Base-by-base conservation (phyloP, 2,329 filamentous ascomycete species). In the Claviceps sp. region DNA sequence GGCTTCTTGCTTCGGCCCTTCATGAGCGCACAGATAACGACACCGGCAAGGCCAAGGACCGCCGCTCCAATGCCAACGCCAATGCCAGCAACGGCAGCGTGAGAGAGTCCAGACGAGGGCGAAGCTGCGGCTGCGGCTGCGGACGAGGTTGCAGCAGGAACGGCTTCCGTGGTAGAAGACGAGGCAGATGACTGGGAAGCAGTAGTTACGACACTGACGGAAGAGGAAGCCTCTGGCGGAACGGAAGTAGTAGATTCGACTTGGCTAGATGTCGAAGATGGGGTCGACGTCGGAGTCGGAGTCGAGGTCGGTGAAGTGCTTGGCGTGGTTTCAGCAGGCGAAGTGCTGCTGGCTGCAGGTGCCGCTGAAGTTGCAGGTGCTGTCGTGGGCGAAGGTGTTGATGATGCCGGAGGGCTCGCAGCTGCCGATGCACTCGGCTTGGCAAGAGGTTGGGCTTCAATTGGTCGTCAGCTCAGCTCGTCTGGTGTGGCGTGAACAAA, bases 71-170 rank as follows among this genome's bases (percentile, higher is more conserved):
- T 66, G 44, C 72, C 73, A 45, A 75, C 66, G 34, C 72, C 74
- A 52, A 79, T 74, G 8, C 76, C 76, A 44, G 70, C 70, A 53
- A 75, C 70, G 11, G 70, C 73, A 6, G 68, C 69, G 3, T 67
- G 62, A 3, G 69, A 68, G n/a, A 76, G 63, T 4, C 66, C 69
- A 16, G 56, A 47, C 11, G 48, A 48, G 2, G 55, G 24, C 13
- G 54, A 34, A n/a, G 22, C 44, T 30, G 45, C 39, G 19, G 26
- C 52, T 4, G 57, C 48, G 2, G 47, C 46, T 22, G 54, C 42
- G 37, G 53, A 42, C 5, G 50, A 44, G 34, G 57, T 54, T 40
- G 57, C 49, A 26, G 51, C 55, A 16, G 56, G 43, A 16, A 53
- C 45, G 17, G 39, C 41, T 13, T 45, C 44, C 10, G 49, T 52